Evolutionary conservation across 2,329 filamentous ascomycete species (phyloP).

Genomic region (Botrytis paeoniae): DNA sequence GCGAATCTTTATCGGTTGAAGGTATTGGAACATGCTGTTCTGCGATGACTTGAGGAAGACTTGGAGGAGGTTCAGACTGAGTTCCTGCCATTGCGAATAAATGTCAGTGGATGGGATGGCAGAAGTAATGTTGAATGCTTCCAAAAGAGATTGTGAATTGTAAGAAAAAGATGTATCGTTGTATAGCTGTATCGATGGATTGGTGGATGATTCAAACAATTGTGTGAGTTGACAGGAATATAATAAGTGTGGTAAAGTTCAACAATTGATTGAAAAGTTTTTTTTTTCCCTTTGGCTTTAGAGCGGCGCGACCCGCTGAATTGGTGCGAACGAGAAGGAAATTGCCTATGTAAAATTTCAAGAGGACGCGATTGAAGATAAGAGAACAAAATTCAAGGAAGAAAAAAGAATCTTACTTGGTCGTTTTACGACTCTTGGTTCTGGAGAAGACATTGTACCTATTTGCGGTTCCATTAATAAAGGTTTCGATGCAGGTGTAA

Average conservation of each 20-base stretch:
- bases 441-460: slow-evolving; percentile 29
- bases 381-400: not conserved
- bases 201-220: slow-evolving; percentile 16
- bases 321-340: not conserved
- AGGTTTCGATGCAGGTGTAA: not conserved
- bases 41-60: slow-evolving; percentile 85
- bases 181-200: not conserved
- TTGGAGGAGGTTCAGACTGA: slow-evolving; percentile 89
- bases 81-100: slow-evolving; percentile 59
- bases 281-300: not conserved
- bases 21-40: slow-evolving; percentile 88
- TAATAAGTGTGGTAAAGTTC: not conserved
- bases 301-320: slow-evolving; percentile 11
- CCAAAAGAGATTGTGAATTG: not conserved
- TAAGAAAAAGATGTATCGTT: not conserved
- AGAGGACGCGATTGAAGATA: not conserved
- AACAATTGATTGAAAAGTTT: slow-evolving; percentile 1
- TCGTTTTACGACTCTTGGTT: slow-evolving; percentile 33
- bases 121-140: slow-evolving; percentile 17
- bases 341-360: not conserved
- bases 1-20: slow-evolving; percentile 81
- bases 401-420: slow-evolving; percentile 33
- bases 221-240: slow-evolving; percentile 5
- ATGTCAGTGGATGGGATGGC: slow-evolving; percentile 28
- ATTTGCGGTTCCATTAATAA: slow-evolving; percentile 20